Conservation (phyloP, 2,329 filamentous ascomycete species). For the Chaetomium strumarium region DNA sequence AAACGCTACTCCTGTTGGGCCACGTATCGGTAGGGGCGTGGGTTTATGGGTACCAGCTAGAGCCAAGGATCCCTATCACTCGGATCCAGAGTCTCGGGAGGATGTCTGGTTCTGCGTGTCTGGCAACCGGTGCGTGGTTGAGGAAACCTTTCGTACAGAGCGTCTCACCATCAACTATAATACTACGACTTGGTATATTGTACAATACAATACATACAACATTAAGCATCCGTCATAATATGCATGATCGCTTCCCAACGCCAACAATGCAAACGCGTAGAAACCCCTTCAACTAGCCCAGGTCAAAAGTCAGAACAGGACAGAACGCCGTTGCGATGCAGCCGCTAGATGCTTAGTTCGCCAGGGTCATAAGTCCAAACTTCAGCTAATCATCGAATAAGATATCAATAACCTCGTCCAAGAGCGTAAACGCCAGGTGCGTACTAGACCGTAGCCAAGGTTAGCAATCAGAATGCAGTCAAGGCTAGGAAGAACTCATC, state of each 20-base stretch:
- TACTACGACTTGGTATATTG: no score
- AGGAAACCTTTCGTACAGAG: no score
- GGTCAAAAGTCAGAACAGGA: not conserved
- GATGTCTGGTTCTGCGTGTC: no score
- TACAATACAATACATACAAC: no score
- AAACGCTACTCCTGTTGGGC: no score
- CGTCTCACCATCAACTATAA: no score
- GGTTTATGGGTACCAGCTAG: no score
- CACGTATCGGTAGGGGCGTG: no score
- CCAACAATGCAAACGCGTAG: slow-evolving; percentile 1
- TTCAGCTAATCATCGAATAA: slow-evolving; percentile 43
- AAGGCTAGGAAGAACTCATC: not conserved
- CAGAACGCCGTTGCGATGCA: slow-evolving; percentile 15
- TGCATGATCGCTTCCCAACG: not conserved
- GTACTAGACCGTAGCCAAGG: slow-evolving; percentile 40
- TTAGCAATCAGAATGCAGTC: not conserved
- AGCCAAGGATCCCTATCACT: no score
- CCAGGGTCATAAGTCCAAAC: not conserved
- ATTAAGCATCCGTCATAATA: no score
- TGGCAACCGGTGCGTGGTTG: no score
- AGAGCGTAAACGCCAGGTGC: slow-evolving; percentile 63
- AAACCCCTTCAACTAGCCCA: not conserved
- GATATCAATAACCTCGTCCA: slow-evolving; percentile 64
- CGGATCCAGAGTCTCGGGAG: no score
- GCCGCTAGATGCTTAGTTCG: not conserved